These are phyloP conservation scores for Sophora flavescens DNA, from an alignment of 306 rosid genomes.

Conservation along the genomic window DNA sequence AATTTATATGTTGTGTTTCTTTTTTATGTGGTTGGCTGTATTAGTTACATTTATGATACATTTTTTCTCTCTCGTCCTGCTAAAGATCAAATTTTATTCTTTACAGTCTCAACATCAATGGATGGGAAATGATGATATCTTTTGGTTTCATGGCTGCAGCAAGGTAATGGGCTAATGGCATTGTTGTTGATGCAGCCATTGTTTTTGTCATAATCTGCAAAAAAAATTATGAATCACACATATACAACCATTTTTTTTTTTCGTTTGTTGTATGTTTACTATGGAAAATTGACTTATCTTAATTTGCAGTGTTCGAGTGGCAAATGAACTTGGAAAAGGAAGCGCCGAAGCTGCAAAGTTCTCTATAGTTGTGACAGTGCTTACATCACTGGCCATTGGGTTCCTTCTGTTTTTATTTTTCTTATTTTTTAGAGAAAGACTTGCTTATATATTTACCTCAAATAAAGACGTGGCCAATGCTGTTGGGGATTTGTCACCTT, in stretches of 20 bases:
- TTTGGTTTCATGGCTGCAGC: slow-evolving; percentile 64
- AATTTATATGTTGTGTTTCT: neutral
- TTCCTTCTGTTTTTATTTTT: slow-evolving; percentile 51
- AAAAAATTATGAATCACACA: too few species aligned
- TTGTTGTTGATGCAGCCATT: neutral
- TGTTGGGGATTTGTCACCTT: slow-evolving; percentile 57
- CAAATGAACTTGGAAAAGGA: slow-evolving; percentile 69
- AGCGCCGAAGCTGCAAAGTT: slow-evolving; percentile 59
- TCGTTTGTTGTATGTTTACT: neutral
- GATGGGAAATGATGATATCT: slow-evolving; percentile 71
- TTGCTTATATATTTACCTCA: slow-evolving; percentile 57
- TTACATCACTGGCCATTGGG: slow-evolving; percentile 53
- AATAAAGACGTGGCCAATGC: slow-evolving; percentile 48
- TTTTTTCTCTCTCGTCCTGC: neutral
- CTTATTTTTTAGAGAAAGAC: slow-evolving; percentile 51
- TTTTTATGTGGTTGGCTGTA: neutral
- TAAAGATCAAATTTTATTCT: neutral
- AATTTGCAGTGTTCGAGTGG: slow-evolving; percentile 57
- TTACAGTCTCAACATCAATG: slow-evolving; percentile 63
- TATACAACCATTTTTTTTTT: too few species aligned
- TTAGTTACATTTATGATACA: neutral
- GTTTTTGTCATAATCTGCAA: neutral
- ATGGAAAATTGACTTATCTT: neutral
- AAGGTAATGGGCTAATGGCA: slow-evolving; percentile 56
- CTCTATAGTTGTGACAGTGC: slow-evolving; percentile 48